phyloP scores from a whole-genome alignment of 495 filamentous ascomycete species.

The Podospora bellae-mahoneyi region DNA sequence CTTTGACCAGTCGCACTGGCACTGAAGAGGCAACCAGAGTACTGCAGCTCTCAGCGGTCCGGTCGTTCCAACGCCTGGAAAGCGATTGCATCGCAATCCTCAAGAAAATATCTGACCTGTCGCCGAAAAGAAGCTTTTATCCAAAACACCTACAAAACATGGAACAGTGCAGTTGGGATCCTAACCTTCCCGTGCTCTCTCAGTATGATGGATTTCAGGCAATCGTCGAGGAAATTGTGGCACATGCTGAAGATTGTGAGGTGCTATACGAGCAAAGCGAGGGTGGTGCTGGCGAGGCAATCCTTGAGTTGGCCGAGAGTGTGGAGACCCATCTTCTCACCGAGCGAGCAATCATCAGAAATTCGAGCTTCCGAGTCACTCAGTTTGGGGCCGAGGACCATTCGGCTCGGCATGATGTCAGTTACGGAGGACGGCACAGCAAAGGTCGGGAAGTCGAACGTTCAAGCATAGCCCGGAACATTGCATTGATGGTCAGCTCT shows the following conservation, averaged over 20 bases:
- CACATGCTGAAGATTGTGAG: slow-evolving; percentile 13
- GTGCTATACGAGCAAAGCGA: background rate
- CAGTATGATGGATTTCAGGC: slow-evolving; percentile 51
- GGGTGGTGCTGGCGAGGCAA: background rate
- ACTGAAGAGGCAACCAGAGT: slow-evolving; percentile 58
- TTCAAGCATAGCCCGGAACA: background rate
- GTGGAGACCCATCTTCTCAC: slow-evolving; percentile 26
- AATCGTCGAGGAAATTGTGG: slow-evolving; percentile 8
- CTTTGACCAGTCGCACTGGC: slow-evolving; percentile 55
- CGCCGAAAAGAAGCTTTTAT: slow-evolving; percentile 44
- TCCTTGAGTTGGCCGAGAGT: background rate
- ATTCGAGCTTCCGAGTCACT: slow-evolving; percentile 45
- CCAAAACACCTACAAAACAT: slow-evolving; percentile 24
- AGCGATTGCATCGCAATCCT: slow-evolving; percentile 41
- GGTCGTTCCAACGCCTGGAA: slow-evolving; percentile 49
- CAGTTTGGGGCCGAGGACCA: slow-evolving; percentile 54
- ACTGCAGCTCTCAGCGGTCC: slow-evolving; percentile 46
- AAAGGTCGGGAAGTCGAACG: background rate
- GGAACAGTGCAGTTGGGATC: slow-evolving; percentile 30
- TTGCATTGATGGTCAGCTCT: background rate
- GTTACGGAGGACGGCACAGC: slow-evolving; percentile 27
- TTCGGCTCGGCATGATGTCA: slow-evolving; percentile 34
- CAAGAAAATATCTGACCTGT: slow-evolving; percentile 45
- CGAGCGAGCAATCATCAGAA: slow-evolving; percentile 45
- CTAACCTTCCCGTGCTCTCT: slow-evolving; percentile 39